Evolutionary conservation across 73 alveolate species (phyloP).

Genomic region (Paramecium biaurelia): DNA sequence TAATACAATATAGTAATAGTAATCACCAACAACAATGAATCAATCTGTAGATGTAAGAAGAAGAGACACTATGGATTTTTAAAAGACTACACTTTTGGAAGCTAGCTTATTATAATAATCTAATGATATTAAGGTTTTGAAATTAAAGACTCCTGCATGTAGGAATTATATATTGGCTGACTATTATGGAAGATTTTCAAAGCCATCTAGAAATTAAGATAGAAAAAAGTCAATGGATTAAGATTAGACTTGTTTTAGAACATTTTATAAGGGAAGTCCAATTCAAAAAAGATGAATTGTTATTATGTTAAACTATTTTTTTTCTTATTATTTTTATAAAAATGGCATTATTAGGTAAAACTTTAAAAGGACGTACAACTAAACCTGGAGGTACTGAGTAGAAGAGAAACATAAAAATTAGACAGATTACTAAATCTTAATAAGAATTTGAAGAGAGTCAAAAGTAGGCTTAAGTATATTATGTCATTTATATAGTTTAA

Average conservation of each 20-base stretch:
- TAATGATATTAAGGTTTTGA: not conserved
- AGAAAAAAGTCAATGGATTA: not conserved
- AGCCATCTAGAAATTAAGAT: not conserved
- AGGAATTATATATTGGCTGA: not conserved
- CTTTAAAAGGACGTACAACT: constrained; percentile 80
- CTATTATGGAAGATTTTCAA: not conserved
- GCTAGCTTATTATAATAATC: not conserved
- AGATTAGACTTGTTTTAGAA: not conserved
- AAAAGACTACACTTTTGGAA: not conserved
- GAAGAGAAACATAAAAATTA: constrained; percentile 53
- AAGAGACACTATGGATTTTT: not conserved
- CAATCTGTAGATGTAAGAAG: not conserved
- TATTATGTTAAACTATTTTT: not conserved
- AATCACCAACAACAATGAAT: not conserved
- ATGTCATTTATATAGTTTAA: constrained; percentile 25
- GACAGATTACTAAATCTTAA: constrained; percentile 50
- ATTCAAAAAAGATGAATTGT: not conserved
- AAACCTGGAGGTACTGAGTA: constrained; percentile 63
- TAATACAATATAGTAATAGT: not conserved
- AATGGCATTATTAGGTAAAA: constrained; percentile 85
- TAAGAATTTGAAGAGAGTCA: constrained; percentile 75
- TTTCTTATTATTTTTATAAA: not conserved
- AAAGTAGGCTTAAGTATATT: constrained; percentile 65
- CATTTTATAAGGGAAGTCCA: constrained; percentile 49
- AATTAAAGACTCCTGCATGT: not conserved